Conservation (phyloP, 192 early-diverging fungal species). For the Coemansia sp. region DNA sequence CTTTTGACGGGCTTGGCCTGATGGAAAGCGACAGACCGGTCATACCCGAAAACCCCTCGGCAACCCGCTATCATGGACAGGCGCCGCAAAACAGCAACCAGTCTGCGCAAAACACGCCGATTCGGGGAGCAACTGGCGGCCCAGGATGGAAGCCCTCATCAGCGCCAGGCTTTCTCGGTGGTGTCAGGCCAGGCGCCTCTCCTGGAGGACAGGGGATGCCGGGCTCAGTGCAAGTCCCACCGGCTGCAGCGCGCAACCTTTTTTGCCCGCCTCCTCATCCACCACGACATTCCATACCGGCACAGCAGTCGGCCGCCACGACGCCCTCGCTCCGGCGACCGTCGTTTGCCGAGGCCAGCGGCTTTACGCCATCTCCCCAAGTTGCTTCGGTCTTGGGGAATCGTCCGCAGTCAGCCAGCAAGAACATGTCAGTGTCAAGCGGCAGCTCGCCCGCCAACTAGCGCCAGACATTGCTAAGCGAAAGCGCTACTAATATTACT, state of each 20-base stretch:
- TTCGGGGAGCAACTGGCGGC: background rate
- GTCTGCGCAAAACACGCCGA: slow-evolving; percentile 8
- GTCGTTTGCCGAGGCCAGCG: slow-evolving; percentile 38
- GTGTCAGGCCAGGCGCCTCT: background rate
- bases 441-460: background rate
- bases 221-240: background rate
- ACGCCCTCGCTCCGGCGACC: slow-evolving; percentile 10
- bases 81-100: slow-evolving; percentile 2
- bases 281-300: background rate
- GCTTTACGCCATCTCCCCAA: slow-evolving; percentile 28
- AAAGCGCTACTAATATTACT: background rate
- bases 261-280: slow-evolving; percentile 11
- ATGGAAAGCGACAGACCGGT: slow-evolving; percentile 46
- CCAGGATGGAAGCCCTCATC: background rate
- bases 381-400: background rate
- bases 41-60: slow-evolving; percentile 34
- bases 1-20: slow-evolving; percentile 22
- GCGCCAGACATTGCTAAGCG: background rate
- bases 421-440: background rate
- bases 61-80: background rate
- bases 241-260: slow-evolving; percentile 24
- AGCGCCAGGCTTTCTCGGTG: background rate
- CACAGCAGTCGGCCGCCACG: background rate
- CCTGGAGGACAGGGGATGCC: background rate
- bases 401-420: background rate